Conservation (phyloP, 148 eudicot species). For the Rhododendron simsii region DNA sequence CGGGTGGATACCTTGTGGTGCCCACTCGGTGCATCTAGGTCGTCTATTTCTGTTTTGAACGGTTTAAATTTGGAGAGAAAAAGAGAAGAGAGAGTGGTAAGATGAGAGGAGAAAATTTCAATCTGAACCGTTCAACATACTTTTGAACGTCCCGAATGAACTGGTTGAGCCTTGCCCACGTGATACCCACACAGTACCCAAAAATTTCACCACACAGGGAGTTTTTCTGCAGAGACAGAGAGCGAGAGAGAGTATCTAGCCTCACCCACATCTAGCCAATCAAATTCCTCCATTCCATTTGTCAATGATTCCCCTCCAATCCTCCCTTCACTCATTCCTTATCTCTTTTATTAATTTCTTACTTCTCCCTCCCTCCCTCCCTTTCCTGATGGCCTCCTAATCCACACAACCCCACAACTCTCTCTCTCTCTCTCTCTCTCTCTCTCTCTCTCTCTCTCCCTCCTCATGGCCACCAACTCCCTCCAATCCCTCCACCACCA, state of each 20-base stretch:
- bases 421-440: not conserved
- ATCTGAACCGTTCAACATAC: too few species aligned
- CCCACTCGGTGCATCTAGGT: too few species aligned
- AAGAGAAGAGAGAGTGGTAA: too few species aligned
- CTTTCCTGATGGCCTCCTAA: not conserved
- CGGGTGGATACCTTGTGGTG: too few species aligned
- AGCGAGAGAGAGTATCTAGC: slow-evolving; percentile 27
- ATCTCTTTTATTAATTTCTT: not conserved
- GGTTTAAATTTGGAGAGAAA: too few species aligned
- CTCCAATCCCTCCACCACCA: slow-evolving; percentile 47
- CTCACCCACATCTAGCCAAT: slow-evolving; percentile 65
- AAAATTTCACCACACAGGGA: too few species aligned
- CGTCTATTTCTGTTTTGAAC: too few species aligned
- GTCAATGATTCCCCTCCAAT: slow-evolving; percentile 23
- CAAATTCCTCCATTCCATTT: slow-evolving; percentile 26
- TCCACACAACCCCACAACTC: not conserved
- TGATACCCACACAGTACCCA: not conserved
- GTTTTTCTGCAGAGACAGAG: too few species aligned
- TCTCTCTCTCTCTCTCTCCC: too few species aligned
- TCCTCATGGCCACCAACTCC: slow-evolving; percentile 61
- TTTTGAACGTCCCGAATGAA: too few species aligned
- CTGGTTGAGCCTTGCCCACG: not conserved
- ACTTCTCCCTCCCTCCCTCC: not conserved
- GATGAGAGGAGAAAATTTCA: too few species aligned
- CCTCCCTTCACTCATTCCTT: not conserved